A percentile compares a stretch with the other conserved stretches of the same genome.
These are phyloP conservation scores for Xylariales sp. DNA, from an alignment of 2,329 filamentous ascomycete species.

Conservation along the genomic window DNA sequence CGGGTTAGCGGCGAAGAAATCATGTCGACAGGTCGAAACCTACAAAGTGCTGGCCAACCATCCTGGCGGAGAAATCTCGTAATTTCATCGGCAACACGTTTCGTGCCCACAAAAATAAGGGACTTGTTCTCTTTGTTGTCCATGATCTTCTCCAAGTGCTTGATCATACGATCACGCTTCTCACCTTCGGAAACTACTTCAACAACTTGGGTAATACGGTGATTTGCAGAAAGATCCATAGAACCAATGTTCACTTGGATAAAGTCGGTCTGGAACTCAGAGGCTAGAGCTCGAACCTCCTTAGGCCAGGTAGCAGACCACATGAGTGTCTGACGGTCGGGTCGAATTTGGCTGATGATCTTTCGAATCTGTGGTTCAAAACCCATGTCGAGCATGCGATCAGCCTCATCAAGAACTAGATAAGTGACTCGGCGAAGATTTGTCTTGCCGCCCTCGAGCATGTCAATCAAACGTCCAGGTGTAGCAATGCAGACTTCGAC, in stretches of 20 bases:
- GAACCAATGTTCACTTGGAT: conserved; percentile 99
- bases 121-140: conserved; percentile 95
- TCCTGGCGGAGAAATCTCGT: conserved; percentile 97
- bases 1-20: conserved; percentile 57
- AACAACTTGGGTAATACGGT: conserved; percentile 97
- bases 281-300: conserved; percentile 91
- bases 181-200: conserved; percentile 96
- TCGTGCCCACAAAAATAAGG: conserved; percentile 92
- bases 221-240: conserved; percentile 94
- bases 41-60: conserved; percentile 96
- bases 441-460: conserved; percentile 97
- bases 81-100: conserved; percentile 97
- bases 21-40: conserved; percentile 61
- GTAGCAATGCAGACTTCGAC: conserved; percentile 99
- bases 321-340: conserved; percentile 99
- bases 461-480: conserved; percentile 96
- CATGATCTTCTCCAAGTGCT: conserved; percentile 98
- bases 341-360: conserved; percentile 96
- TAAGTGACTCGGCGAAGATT: conserved; percentile 98
- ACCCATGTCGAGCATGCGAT: conserved; percentile 99
- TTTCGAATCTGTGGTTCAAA: conserved; percentile 99
- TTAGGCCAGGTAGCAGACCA: conserved; percentile 99
- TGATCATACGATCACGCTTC: conserved; percentile 97
- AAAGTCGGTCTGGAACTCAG: conserved; percentile 92
- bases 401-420: conserved; percentile 97